These are phyloP conservation scores for Capsicum pubescens DNA, from an alignment of 257 asterid species.

Conservation along the genomic window DNA sequence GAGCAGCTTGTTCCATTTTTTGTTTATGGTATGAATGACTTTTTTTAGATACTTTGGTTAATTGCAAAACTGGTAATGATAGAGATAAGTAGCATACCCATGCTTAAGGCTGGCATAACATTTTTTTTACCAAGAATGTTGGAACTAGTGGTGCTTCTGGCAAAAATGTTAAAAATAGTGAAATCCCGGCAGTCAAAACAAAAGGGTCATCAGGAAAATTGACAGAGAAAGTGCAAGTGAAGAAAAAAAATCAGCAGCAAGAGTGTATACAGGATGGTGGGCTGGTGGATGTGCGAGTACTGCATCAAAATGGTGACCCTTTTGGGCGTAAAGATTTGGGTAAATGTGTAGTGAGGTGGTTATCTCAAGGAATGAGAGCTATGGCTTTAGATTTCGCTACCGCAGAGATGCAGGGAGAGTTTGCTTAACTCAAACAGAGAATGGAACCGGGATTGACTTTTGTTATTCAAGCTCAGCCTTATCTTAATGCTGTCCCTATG, in stretches of 20 bases:
- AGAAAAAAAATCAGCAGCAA: neutral
- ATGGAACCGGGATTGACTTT: constrained; percentile 89
- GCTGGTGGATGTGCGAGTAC: constrained; percentile 42
- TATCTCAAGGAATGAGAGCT: constrained; percentile 82
- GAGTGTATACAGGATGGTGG: constrained; percentile 26
- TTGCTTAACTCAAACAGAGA: constrained; percentile 59
- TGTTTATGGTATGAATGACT: neutral
- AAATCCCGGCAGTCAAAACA: constrained; percentile 3
- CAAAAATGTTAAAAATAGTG: neutral
- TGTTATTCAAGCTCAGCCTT: constrained; percentile 93
- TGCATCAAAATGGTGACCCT: constrained; percentile 79
- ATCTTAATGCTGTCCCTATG: constrained; percentile 85
- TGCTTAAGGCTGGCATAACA: neutral
- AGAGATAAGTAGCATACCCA: neutral
- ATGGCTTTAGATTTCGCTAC: constrained; percentile 77
- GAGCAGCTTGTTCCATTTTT: neutral
- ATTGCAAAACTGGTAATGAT: neutral
- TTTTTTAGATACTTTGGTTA: neutral
- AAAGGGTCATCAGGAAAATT: constrained; percentile 5
- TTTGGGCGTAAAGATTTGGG: constrained; percentile 84
- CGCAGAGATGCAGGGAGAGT: constrained; percentile 80
- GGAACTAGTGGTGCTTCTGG: neutral
- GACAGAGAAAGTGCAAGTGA: neutral
- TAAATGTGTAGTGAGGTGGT: constrained; percentile 77
- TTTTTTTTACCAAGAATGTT: constrained; percentile 26